Percentiles rank a stretch among this genome's conserved stretches.
phyloP scores from a whole-genome alignment of 75 land plant genomes.

The Chamaecyparis obtusa region DNA sequence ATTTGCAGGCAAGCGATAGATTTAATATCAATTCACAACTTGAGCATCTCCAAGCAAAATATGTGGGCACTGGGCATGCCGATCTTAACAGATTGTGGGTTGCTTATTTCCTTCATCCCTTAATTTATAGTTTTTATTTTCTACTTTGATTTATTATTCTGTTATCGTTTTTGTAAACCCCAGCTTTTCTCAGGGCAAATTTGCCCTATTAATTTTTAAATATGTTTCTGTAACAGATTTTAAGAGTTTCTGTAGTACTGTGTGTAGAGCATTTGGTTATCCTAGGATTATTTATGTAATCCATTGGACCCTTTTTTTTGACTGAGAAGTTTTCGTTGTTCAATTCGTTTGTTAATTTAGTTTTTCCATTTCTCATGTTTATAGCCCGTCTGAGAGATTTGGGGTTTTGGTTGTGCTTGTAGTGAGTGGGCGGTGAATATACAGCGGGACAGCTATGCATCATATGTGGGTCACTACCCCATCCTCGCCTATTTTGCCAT shows the following conservation, averaged over 20 bases:
- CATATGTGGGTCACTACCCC: slow-evolving; percentile 54
- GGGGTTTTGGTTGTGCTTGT: slow-evolving; percentile 10
- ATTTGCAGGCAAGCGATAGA: slow-evolving; percentile 85
- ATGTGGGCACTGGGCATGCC: slow-evolving; percentile 92
- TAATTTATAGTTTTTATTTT: not conserved
- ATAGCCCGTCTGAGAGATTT: not conserved
- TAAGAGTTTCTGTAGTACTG: no score
- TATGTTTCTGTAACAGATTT: no score
- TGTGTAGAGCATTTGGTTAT: not conserved
- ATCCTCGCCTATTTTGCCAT: slow-evolving; percentile 50
- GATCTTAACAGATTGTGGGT: slow-evolving; percentile 81
- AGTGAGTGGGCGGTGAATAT: slow-evolving; percentile 76
- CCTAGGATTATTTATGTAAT: not conserved
- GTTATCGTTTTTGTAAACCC: no score
- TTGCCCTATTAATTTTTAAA: no score
- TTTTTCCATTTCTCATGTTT: not conserved
- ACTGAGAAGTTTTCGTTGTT: not conserved
- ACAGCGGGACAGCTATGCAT: slow-evolving; percentile 59
- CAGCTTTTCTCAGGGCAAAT: no score
- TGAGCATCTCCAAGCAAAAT: slow-evolving; percentile 92
- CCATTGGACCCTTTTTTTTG: not conserved
- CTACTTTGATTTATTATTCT: no score
- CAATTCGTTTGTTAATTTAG: not conserved
- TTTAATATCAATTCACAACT: slow-evolving; percentile 92
- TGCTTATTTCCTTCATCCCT: not conserved